Conservation (phyloP, 2,329 filamentous ascomycete species). For the Fusarium anthophilum region DNA sequence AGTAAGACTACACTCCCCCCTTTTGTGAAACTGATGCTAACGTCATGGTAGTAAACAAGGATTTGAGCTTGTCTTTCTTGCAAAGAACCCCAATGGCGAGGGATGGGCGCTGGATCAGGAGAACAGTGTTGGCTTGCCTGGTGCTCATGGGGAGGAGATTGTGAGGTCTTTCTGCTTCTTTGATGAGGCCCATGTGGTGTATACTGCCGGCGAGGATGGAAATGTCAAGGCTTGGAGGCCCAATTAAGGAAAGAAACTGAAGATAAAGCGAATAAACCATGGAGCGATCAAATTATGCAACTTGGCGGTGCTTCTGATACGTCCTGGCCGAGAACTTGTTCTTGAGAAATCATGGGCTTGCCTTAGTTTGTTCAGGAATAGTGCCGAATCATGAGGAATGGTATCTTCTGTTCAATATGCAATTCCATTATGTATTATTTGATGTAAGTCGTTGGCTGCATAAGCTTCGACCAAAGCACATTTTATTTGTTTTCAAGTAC, state of each 20-base stretch:
- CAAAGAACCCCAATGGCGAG: slow-evolving; percentile 52
- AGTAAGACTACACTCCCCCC: slow-evolving; percentile 60
- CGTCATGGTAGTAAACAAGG: slow-evolving; percentile 55
- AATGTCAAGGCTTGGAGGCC: slow-evolving; percentile 65
- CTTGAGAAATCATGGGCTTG: background rate
- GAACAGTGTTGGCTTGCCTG: slow-evolving; percentile 66
- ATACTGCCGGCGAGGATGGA: slow-evolving; percentile 68
- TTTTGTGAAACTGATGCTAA: slow-evolving; percentile 32
- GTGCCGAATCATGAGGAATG: background rate
- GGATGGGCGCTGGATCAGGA: slow-evolving; percentile 65
- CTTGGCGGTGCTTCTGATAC: background rate
- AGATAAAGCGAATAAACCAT: background rate
- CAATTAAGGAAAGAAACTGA: slow-evolving; percentile 5
- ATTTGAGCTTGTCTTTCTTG: slow-evolving; percentile 70
- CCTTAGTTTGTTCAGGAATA: background rate
- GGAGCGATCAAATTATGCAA: background rate
- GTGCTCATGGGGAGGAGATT: slow-evolving; percentile 71
- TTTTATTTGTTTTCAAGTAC: background rate
- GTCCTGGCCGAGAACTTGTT: too few species aligned
- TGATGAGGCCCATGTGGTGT: slow-evolving; percentile 67
- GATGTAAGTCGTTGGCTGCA: background rate
- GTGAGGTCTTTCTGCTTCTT: slow-evolving; percentile 72
- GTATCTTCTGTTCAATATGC: background rate
- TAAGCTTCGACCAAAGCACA: background rate
- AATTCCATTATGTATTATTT: background rate